Percentiles rank a stretch among this genome's conserved stretches.
phyloP scores from a whole-genome alignment of 305 asterid genomes.

The Fraxinus latifolia region DNA sequence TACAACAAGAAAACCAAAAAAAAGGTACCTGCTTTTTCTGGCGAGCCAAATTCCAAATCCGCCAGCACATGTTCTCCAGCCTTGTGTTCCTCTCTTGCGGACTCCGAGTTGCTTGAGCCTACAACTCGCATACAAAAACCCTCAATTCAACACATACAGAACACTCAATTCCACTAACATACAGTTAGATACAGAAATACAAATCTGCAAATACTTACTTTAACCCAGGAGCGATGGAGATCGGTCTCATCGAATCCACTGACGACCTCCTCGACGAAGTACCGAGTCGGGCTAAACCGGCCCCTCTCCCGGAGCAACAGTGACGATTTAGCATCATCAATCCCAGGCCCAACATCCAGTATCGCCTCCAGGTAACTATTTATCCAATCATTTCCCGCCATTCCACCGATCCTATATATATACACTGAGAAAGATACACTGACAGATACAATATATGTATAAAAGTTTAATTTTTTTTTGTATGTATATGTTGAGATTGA shows the following conservation, averaged over 20 bases:
- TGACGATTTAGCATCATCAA: conserved; percentile 62
- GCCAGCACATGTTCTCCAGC: conserved; percentile 93
- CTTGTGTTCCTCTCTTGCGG: conserved; percentile 96
- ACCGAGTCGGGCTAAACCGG: conserved; percentile 86
- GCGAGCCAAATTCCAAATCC: conserved; percentile 98
- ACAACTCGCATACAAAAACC: conserved; percentile 10
- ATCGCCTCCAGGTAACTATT: conserved; percentile 91
- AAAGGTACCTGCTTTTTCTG: conserved; percentile 72
- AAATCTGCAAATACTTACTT: conserved; percentile 41
- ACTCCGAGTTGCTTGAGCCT: conserved; percentile 86
- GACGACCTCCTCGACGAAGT: conserved; percentile 86
- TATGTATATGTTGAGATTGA: not conserved
- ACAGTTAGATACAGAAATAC: not conserved
- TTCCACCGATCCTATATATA: conserved; percentile 26
- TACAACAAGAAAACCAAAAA: not conserved
- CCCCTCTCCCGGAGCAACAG: conserved; percentile 84
- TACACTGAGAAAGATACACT: not conserved
- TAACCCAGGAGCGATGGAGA: conserved; percentile 84
- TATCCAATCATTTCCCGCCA: conserved; percentile 97
- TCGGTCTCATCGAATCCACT: conserved; percentile 90
- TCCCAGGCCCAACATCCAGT: conserved; percentile 74
- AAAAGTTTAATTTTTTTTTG: not conserved
- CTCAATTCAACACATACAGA: not conserved
- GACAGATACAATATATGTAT: not conserved
- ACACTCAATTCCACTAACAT: not conserved